Conservation (phyloP, 2,329 filamentous ascomycete species). For the Penicillium capsulatum region DNA sequence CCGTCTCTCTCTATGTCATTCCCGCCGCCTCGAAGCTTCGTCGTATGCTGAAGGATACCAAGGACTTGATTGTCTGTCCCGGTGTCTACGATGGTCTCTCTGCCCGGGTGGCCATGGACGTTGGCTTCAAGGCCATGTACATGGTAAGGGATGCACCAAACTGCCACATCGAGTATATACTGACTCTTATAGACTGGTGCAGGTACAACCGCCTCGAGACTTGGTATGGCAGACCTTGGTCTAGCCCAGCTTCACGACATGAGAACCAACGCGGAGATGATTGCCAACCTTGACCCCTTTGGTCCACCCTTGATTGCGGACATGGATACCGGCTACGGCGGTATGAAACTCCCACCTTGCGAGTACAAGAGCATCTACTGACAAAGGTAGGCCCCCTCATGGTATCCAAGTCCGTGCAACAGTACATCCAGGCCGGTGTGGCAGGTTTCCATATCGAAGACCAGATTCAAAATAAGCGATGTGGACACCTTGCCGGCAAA, state of each 20-base stretch:
- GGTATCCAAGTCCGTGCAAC: conserved; percentile 47
- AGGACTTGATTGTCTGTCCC: conserved; percentile 52
- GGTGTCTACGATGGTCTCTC: conserved; percentile 67
- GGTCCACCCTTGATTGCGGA: conserved; percentile 57
- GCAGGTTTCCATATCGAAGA: conserved; percentile 57
- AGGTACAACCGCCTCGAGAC: conserved; percentile 57
- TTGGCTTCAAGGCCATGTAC: conserved; percentile 63
- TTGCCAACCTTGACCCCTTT: conserved; percentile 54
- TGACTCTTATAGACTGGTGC: conserved; percentile 52
- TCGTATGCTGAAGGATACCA: conserved; percentile 25
- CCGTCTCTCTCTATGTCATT: conserved; percentile 27
- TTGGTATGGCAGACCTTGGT: conserved; percentile 62
- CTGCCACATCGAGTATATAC: not conserved
- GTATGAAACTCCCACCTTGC: conserved; percentile 23
- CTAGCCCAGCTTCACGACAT: conserved; percentile 61
- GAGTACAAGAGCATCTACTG: not conserved
- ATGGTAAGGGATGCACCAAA: conserved; percentile 50
- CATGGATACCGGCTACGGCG: conserved; percentile 53
- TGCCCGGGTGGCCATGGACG: conserved; percentile 57
- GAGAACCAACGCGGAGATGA: conserved; percentile 60
- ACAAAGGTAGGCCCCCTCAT: conserved; percentile 36
- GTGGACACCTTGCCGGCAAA: conserved; percentile 40
- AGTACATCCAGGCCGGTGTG: conserved; percentile 51
- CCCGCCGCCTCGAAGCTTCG: conserved; percentile 30
- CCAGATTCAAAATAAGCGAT: conserved; percentile 46